phyloP scores from a whole-genome alignment of 768 basidiomycete genomes.

The Grammothele lineata region DNA sequence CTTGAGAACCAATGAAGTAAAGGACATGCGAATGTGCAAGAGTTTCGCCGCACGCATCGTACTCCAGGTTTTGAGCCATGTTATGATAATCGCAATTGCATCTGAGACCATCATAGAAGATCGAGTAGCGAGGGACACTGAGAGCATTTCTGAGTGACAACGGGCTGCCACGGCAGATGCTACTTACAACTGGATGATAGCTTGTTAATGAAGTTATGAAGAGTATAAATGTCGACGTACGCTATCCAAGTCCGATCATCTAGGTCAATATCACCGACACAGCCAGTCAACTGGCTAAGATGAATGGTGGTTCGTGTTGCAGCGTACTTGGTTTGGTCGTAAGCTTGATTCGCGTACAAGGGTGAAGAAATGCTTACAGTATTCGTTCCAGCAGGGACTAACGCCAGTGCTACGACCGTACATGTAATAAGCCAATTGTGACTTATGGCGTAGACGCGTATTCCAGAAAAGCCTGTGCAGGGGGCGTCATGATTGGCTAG shows the following conservation, averaged over 20 bases:
- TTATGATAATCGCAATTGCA: constrained; percentile 11
- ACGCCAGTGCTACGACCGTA: constrained; percentile 6
- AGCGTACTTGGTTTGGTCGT: too few relatives aligned
- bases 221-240: background rate
- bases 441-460: constrained; percentile 13
- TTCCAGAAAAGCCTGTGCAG: constrained; percentile 9
- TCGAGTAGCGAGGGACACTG: too few relatives aligned
- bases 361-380: constrained; percentile 1
- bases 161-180: too few relatives aligned
- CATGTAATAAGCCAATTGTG: constrained; percentile 1
- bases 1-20: constrained; percentile 7
- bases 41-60: background rate
- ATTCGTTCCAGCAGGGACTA: constrained; percentile 10
- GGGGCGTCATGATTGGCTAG: too few relatives aligned
- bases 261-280: background rate
- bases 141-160: too few relatives aligned
- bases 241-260: background rate
- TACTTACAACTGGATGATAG: too few relatives aligned
- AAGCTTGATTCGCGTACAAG: too few relatives aligned
- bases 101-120: constrained; percentile 8
- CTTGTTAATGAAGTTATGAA: too few relatives aligned
- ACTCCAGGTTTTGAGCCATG: constrained; percentile 14
- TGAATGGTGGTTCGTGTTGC: background rate
- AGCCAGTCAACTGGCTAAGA: background rate
- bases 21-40: background rate